Conservation (phyloP, 305 asterid genomes). For the Rubia balearica region DNA sequence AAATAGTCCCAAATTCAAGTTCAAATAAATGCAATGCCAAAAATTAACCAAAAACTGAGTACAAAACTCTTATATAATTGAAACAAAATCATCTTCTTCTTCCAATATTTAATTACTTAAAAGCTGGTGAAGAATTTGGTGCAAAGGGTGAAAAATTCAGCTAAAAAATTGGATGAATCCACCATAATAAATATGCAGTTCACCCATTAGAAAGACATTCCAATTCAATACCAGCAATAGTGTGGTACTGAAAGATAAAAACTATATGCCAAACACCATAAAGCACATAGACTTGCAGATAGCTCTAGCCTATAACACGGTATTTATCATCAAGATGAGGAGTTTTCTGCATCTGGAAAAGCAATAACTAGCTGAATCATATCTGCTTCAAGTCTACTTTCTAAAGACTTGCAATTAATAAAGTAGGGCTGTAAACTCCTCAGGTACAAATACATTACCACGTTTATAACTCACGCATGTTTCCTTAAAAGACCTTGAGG, state of each 20-base stretch:
- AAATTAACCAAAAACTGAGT: neutral
- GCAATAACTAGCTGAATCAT: neutral
- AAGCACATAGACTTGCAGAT: neutral
- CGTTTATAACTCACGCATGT: neutral
- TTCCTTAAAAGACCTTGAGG: neutral
- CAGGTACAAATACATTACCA: neutral
- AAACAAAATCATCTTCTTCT: neutral
- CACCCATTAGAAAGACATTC: neutral
- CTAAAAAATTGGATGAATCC: neutral
- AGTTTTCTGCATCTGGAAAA: neutral
- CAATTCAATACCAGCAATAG: neutral
- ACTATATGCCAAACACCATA: neutral
- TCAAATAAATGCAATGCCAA: neutral
- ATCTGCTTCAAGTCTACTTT: slow-evolving; percentile 3
- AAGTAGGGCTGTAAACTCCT: neutral
- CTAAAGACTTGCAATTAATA: neutral
- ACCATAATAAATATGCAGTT: neutral
- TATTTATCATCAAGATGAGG: neutral
- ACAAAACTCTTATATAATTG: neutral
- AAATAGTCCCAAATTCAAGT: slow-evolving; percentile 2
- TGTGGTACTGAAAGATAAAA: neutral
- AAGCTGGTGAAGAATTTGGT: neutral
- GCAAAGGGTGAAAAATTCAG: neutral
- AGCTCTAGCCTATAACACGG: neutral
- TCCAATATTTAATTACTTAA: neutral